phyloP scores from a whole-genome alignment of 2,329 filamentous ascomycete genomes.

The Domatiomyces globalis region DNA sequence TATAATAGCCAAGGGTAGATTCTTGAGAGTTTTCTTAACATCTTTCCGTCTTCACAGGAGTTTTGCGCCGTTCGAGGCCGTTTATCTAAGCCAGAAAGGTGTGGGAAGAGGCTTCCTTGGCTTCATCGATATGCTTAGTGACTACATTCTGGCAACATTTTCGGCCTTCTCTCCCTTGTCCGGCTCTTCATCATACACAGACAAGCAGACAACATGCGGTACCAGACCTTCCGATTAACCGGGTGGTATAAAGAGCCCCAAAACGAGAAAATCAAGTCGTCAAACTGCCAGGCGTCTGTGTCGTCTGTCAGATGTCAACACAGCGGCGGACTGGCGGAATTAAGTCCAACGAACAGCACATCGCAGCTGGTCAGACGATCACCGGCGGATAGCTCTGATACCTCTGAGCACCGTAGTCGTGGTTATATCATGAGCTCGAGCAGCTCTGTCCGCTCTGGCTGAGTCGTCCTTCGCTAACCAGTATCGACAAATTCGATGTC shows the following conservation, averaged over 20 bases:
- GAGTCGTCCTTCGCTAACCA: not conserved
- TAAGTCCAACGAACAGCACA: constrained; percentile 7
- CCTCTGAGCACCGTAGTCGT: not conserved
- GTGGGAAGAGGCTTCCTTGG: too few relatives aligned
- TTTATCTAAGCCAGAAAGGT: too few relatives aligned
- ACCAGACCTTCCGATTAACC: constrained; percentile 18
- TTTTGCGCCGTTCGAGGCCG: too few relatives aligned
- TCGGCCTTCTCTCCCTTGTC: too few relatives aligned
- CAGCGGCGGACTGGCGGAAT: not conserved
- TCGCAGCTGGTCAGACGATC: constrained; percentile 4
- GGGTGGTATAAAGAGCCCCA: constrained; percentile 18
- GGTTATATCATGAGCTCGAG: not conserved
- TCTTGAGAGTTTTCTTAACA: too few relatives aligned
- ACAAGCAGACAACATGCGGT: constrained; percentile 12
- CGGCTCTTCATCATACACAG: too few relatives aligned
- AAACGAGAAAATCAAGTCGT: constrained; percentile 5
- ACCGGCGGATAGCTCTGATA: not conserved
- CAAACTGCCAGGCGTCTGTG: constrained; percentile 1
- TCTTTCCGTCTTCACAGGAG: too few relatives aligned
- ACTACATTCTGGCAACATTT: too few relatives aligned
- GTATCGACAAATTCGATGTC: not conserved
- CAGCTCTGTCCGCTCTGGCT: not conserved
- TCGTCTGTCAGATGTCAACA: not conserved
- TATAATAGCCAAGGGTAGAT: too few relatives aligned
- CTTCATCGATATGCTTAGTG: too few relatives aligned